Evolutionary conservation across 192 early-diverging fungal genomes (phyloP).

Genomic region (Umbelopsis ramanniana): DNA sequence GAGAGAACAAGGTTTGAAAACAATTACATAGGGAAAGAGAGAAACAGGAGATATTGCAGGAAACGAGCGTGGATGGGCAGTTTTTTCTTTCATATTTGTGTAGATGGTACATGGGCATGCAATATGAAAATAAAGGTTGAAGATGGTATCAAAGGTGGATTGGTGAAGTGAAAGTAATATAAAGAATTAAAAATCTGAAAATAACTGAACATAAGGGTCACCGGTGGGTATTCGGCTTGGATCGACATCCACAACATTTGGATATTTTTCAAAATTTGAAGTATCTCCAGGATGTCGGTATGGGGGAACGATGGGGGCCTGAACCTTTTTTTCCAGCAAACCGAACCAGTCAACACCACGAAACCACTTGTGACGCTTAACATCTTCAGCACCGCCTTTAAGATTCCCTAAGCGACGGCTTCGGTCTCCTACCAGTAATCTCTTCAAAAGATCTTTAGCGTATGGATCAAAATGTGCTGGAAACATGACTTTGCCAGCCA

Average conservation of each 20-base stretch:
- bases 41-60: background rate
- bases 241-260: constrained; percentile 76
- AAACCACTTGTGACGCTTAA: constrained; percentile 96
- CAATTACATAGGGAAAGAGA: background rate
- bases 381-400: constrained; percentile 86
- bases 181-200: constrained; percentile 70
- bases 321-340: constrained; percentile 74
- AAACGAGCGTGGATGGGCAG: background rate
- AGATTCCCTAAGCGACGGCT: constrained; percentile 95
- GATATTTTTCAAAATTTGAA: constrained; percentile 97
- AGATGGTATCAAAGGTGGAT: background rate
- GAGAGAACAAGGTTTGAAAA: background rate
- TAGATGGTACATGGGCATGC: background rate
- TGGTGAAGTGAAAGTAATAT: constrained; percentile 15
- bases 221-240: constrained; percentile 33
- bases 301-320: constrained; percentile 89
- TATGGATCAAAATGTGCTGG: constrained; percentile 83
- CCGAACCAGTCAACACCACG: constrained; percentile 90
- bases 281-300: constrained; percentile 92
- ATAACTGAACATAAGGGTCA: constrained; percentile 84
- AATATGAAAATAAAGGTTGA: background rate
- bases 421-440: constrained; percentile 89
- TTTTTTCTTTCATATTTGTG: background rate
- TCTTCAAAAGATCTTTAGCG: constrained; percentile 90
- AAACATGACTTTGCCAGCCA: constrained; percentile 88